phyloP scores from a whole-genome alignment of 73 alveolate species.

The Paramecium caudatum region DNA sequence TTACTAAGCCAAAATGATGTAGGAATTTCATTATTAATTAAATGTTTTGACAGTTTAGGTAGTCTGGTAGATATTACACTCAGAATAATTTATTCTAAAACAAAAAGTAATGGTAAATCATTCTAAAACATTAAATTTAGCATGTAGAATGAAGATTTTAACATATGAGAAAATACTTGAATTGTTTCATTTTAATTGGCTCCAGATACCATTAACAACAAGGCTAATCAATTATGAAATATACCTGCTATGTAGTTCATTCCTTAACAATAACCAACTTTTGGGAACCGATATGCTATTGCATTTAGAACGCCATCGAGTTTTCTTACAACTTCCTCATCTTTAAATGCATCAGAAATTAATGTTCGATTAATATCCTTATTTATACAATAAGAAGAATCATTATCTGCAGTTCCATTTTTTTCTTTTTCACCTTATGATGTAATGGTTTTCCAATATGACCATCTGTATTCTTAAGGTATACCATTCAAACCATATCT shows the following conservation, averaged over 20 bases:
- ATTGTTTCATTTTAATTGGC: background rate
- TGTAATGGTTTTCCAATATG: slow-evolving; percentile 35
- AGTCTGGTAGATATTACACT: background rate
- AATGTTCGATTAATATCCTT: slow-evolving; percentile 43
- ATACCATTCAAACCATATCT: slow-evolving; percentile 6
- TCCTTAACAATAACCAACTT: slow-evolving; percentile 64
- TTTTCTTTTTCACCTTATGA: background rate
- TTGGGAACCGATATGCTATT: background rate
- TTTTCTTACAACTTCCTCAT: background rate
- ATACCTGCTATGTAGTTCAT: slow-evolving; percentile 65
- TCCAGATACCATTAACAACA: slow-evolving; percentile 49
- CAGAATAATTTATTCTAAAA: background rate
- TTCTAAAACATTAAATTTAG: background rate
- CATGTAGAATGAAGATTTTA: slow-evolving; percentile 32
- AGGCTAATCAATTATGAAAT: background rate
- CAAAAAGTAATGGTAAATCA: background rate
- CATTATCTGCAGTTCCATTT: background rate
- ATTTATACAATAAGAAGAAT: background rate
- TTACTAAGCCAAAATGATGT: slow-evolving; percentile 36
- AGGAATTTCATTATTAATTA: background rate
- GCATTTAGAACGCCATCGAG: background rate
- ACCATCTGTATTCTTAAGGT: slow-evolving; percentile 52
- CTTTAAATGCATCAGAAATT: background rate
- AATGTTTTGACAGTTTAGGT: background rate
- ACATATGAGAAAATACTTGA: background rate